These are phyloP conservation scores for Ceratobasidium sp. DNA, from an alignment of 1,284 basidiomycete genomes.

Conservation along the genomic window DNA sequence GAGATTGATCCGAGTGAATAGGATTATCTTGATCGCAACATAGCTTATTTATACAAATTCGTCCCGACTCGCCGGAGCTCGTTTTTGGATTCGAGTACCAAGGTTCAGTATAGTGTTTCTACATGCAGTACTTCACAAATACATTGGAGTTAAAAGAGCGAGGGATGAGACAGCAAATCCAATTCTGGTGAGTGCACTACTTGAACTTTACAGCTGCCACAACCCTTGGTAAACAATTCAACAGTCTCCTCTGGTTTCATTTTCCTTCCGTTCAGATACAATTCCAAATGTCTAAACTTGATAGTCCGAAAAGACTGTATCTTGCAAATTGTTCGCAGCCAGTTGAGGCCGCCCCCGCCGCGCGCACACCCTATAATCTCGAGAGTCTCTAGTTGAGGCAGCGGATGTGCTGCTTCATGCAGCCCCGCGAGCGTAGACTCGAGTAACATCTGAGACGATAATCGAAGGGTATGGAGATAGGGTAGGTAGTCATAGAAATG, in stretches of 20 bases:
- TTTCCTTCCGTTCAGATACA: not conserved
- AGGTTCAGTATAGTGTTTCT: too few species aligned
- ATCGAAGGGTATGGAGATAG: not conserved
- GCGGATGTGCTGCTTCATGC: not conserved
- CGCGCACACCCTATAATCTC: conserved; percentile 6
- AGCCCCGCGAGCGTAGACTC: conserved; percentile 16
- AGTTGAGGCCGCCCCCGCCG: not conserved
- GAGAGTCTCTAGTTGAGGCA: conserved; percentile 21
- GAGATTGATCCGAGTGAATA: not conserved
- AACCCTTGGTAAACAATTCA: not conserved
- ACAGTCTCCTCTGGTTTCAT: not conserved
- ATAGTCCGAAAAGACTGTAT: not conserved
- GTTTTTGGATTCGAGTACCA: not conserved
- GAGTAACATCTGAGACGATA: not conserved
- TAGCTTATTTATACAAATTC: not conserved
- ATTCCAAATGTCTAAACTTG: not conserved
- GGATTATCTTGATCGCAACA: not conserved
- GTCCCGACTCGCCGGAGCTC: not conserved
- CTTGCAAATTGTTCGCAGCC: not conserved
- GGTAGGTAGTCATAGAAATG: not conserved
- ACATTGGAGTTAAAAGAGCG: not conserved
- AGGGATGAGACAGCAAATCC: not conserved
- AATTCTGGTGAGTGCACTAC: not conserved
- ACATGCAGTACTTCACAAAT: not conserved
- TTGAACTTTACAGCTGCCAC: not conserved